A percentile compares a stretch with the other conserved stretches of the same genome.
These are phyloP conservation scores for Megacollybia marginata DNA, from an alignment of 768 basidiomycete genomes.

Conservation along the genomic window DNA sequence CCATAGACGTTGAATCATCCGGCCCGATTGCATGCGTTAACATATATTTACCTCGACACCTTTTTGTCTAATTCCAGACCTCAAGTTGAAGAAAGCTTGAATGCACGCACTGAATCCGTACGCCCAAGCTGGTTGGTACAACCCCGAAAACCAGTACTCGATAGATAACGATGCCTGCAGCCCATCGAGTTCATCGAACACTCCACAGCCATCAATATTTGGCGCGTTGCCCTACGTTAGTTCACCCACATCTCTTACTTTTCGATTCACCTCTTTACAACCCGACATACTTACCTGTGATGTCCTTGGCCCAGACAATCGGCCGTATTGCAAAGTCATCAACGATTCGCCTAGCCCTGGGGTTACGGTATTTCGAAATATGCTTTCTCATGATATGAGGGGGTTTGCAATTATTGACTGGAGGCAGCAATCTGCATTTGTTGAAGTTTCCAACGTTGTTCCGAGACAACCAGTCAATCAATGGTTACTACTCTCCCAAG, in stretches of 20 bases:
- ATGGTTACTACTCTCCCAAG: conserved; percentile 29
- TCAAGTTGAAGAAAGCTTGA: too few relatives aligned
- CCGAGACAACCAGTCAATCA: conserved; percentile 22
- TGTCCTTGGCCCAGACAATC: conserved; percentile 5
- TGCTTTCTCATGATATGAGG: conserved; percentile 12
- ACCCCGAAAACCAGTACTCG: too few relatives aligned
- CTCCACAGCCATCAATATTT: conserved; percentile 27
- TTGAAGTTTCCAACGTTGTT: conserved; percentile 26
- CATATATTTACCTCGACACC: too few relatives aligned
- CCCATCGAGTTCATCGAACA: too few relatives aligned
- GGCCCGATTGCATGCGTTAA: too few relatives aligned
- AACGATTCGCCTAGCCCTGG: conserved; percentile 14
- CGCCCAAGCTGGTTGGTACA: too few relatives aligned
- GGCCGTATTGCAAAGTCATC: conserved; percentile 10
- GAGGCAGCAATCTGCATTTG: conserved; percentile 11
- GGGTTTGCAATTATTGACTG: conserved; percentile 32
- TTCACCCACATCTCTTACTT: conserved; percentile 17
- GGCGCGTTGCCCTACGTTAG: conserved; percentile 33
- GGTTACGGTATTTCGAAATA: conserved; percentile 20
- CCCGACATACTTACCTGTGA: conserved; percentile 25
- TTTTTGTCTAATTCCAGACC: too few relatives aligned
- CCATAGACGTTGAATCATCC: too few relatives aligned
- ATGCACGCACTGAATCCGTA: too few relatives aligned
- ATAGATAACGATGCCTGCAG: too few relatives aligned
- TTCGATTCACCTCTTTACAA: conserved; percentile 28